phyloP scores from a whole-genome alignment of 345 rosid genomes.

The Trapa incisa region DNA sequence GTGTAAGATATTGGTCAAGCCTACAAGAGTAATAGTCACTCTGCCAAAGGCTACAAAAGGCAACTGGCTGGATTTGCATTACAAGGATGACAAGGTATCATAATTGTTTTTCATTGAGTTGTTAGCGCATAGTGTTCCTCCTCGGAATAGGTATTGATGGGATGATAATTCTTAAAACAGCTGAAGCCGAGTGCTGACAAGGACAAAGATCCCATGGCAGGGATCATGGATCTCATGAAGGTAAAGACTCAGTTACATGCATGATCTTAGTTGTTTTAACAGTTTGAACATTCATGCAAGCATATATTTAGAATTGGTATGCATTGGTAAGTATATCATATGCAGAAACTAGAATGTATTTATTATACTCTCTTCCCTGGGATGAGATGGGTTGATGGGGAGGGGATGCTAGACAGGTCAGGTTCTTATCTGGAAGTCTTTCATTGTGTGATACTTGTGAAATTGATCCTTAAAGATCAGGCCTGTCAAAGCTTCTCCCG shows the following conservation, averaged over 20 bases:
- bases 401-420: neutral
- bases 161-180: constrained; percentile 17
- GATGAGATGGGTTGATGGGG: no score
- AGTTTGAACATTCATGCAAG: neutral
- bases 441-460: neutral
- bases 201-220: constrained; percentile 90
- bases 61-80: constrained; percentile 77
- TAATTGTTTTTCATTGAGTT: no score
- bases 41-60: constrained; percentile 69
- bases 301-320: neutral
- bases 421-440: neutral
- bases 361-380: neutral
- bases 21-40: constrained; percentile 48
- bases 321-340: neutral
- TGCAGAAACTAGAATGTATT: neutral
- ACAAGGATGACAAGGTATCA: constrained; percentile 83
- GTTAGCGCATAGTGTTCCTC: no score
- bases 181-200: constrained; percentile 71
- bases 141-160: neutral
- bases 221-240: constrained; percentile 96
- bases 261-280: neutral
- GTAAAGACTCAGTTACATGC: constrained; percentile 14
- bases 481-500: neutral
- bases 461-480: neutral
- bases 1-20: constrained; percentile 65